These are phyloP conservation scores for Salpingoeca rosetta DNA, from an alignment of 78 protist genomes.

Conservation along the genomic window DNA sequence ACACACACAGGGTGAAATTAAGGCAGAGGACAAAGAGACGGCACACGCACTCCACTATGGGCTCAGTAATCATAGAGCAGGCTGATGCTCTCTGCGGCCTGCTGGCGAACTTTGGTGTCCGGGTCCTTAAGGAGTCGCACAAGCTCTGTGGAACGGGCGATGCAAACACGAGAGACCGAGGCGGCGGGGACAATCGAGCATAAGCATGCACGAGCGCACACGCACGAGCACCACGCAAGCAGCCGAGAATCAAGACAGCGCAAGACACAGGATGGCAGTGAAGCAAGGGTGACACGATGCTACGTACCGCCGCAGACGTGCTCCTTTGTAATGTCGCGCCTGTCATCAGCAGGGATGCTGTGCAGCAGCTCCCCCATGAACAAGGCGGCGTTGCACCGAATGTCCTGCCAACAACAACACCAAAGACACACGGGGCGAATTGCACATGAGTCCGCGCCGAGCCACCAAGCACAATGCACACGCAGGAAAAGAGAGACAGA, in stretches of 20 bases:
- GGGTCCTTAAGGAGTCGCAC: slow-evolving; percentile 33
- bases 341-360: slow-evolving; percentile 40
- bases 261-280: neutral
- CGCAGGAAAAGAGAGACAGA: no score
- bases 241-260: neutral
- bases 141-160: no score
- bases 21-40: neutral
- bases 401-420: slow-evolving; percentile 23
- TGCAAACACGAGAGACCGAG: no score
- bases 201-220: no score
- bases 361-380: slow-evolving; percentile 44
- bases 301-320: slow-evolving; percentile 12
- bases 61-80: slow-evolving; percentile 37
- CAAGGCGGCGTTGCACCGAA: slow-evolving; percentile 35
- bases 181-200: no score
- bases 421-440: no score
- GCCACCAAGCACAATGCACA: no score
- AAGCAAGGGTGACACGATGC: slow-evolving; percentile 7
- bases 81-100: slow-evolving; percentile 43
- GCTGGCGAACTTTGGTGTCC: slow-evolving; percentile 33
- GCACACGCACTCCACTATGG: neutral
- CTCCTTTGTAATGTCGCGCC: slow-evolving; percentile 18
- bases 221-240: neutral
- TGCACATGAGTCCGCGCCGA: no score
- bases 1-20: neutral